phyloP scores from a whole-genome alignment of 352 stramenopile genomes.

The Pythium utonaiense region DNA sequence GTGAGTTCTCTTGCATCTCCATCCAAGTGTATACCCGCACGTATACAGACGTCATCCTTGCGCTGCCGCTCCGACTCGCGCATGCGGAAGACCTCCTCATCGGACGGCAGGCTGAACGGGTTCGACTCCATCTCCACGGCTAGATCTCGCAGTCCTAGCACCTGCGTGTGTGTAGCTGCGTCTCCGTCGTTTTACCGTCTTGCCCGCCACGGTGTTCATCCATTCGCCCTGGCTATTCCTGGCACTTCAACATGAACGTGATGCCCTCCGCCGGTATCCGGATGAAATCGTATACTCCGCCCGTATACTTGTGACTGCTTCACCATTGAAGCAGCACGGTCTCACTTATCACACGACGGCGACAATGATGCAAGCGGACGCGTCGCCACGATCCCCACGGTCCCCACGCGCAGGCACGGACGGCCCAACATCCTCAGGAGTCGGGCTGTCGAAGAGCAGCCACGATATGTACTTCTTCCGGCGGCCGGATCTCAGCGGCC shows the following conservation, averaged over 20 bases:
- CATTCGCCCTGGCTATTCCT: neutral
- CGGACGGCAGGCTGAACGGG: conserved; percentile 90
- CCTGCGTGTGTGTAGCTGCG: neutral
- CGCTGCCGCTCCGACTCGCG: conserved; percentile 88
- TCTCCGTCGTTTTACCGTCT: too few species aligned
- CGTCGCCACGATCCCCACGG: neutral
- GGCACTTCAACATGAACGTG: neutral
- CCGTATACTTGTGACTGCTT: neutral
- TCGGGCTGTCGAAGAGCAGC: neutral
- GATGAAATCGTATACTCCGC: neutral
- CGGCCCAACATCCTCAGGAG: neutral
- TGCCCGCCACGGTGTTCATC: neutral
- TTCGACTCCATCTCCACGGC: conserved; percentile 51
- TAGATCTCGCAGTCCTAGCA: neutral
- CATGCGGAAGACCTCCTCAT: conserved; percentile 94
- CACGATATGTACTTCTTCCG: conserved; percentile 21
- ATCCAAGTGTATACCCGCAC: too few species aligned
- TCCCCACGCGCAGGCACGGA: neutral
- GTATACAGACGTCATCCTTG: conserved; percentile 83
- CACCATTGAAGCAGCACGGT: neutral
- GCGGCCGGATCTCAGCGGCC: conserved; percentile 34
- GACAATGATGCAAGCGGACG: conserved; percentile 1
- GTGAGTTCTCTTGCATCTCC: too few species aligned
- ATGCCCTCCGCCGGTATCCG: neutral
- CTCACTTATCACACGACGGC: too few species aligned